A percentile compares a stretch with the other conserved stretches of the same genome.
These are phyloP conservation scores for Candida ipomoeae DNA, from an alignment of 805 yeast species.

Conservation along the genomic window DNA sequence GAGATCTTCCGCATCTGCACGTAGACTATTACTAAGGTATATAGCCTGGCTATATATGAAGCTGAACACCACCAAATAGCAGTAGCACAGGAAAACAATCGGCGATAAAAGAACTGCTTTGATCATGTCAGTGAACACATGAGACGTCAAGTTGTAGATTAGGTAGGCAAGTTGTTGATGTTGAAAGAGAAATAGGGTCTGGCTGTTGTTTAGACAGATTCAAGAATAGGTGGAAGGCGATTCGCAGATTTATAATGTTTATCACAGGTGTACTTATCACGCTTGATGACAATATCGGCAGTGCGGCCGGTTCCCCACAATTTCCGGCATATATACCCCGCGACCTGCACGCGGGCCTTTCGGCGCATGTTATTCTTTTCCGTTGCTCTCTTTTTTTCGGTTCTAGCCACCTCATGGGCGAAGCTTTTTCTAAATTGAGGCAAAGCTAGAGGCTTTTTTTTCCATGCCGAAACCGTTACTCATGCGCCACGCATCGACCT, in stretches of 20 bases:
- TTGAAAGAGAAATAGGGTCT: neutral
- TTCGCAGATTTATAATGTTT: neutral
- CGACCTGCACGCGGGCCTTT: neutral
- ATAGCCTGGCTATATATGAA: conserved; percentile 4
- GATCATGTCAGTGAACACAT: neutral
- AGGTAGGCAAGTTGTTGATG: no score
- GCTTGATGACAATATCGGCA: conserved; percentile 1
- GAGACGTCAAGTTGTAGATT: neutral
- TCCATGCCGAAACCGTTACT: neutral
- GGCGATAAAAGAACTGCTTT: conserved; percentile 1
- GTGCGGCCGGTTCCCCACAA: conserved; percentile 2
- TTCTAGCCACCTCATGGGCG: neutral
- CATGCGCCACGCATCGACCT: neutral
- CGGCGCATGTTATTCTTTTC: neutral
- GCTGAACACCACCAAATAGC: conserved; percentile 5
- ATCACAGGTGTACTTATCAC: neutral
- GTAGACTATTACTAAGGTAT: conserved; percentile 10
- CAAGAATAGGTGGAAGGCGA: no score
- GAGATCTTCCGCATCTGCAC: conserved; percentile 13
- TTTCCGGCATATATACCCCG: neutral
- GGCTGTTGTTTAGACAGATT: no score
- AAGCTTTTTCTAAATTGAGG: neutral
- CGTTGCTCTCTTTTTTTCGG: conserved; percentile 1
- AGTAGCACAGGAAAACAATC: conserved; percentile 5
- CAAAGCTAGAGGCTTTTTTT: neutral